Base-by-base conservation (phyloP, 257 asterid species). In the Solanum piurae region DNA sequence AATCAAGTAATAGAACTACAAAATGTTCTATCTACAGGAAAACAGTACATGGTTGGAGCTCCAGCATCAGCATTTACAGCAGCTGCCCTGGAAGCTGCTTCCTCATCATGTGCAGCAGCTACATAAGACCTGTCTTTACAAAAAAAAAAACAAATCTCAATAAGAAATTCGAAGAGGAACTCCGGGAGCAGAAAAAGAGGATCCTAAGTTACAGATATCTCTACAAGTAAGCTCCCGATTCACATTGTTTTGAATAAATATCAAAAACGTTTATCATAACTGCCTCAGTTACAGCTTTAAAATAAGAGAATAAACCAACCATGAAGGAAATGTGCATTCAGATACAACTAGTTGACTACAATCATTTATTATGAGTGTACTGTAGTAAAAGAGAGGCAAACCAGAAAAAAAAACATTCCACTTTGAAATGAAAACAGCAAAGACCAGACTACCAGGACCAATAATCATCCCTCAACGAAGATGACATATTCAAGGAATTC, bases 91-190 rank as follows among this genome's bases (percentile, higher is more conserved):
- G 95, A 98, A 88, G 96, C 91, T 88, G 95, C 93, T 89, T 95
- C 98, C 95, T 97, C 99, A 85, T 95, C 95, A 85, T 91, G 92
- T 46, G 94, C 88, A 86, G 98, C 98, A 33, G 91, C 86, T 68
- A 91, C 87, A 73, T 90, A 88, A 36, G 94, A 94, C 89, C 92
- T 88, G 83, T 83, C 89, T 88, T 98, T 92, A 93, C 82, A 80
- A 87, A 75, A 74, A n/a, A 36, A 64, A 83, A 69, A 36, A 31
- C 6, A 55, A 66, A 33, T 52, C 14, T 10, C 42, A 72, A 38
- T 82, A 11, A 89, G 62, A 52, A 31, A 69, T 7, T 86, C 36
- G 10, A 46, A 73, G 68, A 86, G 83, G 68, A 69, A 12, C 72
- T 72, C n/a, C 12, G 66, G 72, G 83, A 66, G 23, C 21, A 23